Base-by-base conservation (phyloP, 495 filamentous ascomycete species). In the Acidiella bohemica region DNA sequence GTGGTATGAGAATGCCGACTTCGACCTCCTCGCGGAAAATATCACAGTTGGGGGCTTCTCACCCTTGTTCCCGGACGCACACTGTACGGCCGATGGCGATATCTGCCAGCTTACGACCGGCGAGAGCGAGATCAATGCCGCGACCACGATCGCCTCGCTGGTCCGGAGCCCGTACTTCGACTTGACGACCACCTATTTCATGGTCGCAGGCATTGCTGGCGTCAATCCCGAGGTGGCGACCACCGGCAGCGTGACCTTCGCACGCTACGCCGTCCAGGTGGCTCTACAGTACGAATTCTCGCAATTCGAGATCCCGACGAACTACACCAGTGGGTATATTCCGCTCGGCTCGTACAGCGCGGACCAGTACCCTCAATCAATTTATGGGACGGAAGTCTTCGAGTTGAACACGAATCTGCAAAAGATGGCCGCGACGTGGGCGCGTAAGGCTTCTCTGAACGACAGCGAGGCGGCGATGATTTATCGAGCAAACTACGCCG, bases 361-460 rank as follows among this genome's bases (percentile, higher is more conserved):
- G 1, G 51, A 64, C 33, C 52, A 78, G 43, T 84, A 80, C 51
- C 80, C 81, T 0, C 53, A 53, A 32, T 65, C 44, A 35, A 67
- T 80, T 53, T 84, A 84, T 58, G 80, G 81, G 33, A 83, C 80
- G 8, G 81, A 86, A 58, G 80, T 84, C 19, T 77, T 81, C 57
- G 80, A 84, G 54, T 56, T 84, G 23, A 83, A 79, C 57, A 64
- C 66, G 17, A 63, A 65, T 5, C 67, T 84, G 0, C 70, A 75
- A 14, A 57, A 68, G 20, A 50, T 68, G 4, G 78, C 75, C 1
- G 71, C 65, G 17, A 36, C 47, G 8, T 73, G 77, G 35, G 80
- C 80, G 0, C 47, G 52, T 19, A 62, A 57, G 7, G 78, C 72
- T 0, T 66, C 59, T 0, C 58, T 84, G 5, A 66, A 63, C 32